Evolutionary conservation across 1,284 basidiomycete species (phyloP).

Genomic region (Singerocomus rubriflavus): DNA sequence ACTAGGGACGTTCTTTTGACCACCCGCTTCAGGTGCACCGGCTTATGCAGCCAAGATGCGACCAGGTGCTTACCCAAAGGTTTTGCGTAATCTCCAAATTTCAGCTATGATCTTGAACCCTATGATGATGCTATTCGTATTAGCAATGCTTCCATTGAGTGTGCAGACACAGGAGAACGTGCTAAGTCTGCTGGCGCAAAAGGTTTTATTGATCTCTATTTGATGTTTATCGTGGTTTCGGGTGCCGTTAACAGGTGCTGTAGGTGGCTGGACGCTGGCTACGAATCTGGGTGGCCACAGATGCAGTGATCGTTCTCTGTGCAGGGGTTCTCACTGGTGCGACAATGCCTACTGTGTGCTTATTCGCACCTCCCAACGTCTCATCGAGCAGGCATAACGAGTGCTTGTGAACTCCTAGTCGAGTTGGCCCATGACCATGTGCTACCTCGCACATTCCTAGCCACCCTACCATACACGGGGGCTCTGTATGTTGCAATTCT

Average conservation of each 20-base stretch:
- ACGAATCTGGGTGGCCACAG: conserved; percentile 55
- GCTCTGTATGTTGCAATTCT: conserved; percentile 54
- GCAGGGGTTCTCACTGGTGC: conserved; percentile 67
- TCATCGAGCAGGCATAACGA: conserved; percentile 45
- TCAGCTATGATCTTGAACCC: conserved; percentile 55
- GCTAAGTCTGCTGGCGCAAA: conserved; percentile 56
- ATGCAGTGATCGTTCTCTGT: conserved; percentile 64
- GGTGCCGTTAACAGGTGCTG: background rate
- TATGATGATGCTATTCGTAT: conserved; percentile 52
- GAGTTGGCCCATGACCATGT: conserved; percentile 58
- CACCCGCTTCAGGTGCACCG: conserved; percentile 46
- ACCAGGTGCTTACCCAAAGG: conserved; percentile 49
- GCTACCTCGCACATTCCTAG: conserved; percentile 53
- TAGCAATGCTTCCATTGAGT: conserved; percentile 55
- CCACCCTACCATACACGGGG: conserved; percentile 46
- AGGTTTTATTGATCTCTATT: conserved; percentile 32
- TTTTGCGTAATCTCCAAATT: conserved; percentile 62
- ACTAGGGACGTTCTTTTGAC: background rate
- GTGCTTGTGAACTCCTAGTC: conserved; percentile 57
- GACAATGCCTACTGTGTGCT: background rate
- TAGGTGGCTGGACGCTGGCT: conserved; percentile 59
- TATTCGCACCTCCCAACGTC: conserved; percentile 1
- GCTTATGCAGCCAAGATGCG: conserved; percentile 62
- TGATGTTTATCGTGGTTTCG: background rate
- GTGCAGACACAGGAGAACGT: conserved; percentile 54